These are phyloP conservation scores for Zalaria obscura DNA, from an alignment of 2,329 filamentous ascomycete species.

Conservation along the genomic window DNA sequence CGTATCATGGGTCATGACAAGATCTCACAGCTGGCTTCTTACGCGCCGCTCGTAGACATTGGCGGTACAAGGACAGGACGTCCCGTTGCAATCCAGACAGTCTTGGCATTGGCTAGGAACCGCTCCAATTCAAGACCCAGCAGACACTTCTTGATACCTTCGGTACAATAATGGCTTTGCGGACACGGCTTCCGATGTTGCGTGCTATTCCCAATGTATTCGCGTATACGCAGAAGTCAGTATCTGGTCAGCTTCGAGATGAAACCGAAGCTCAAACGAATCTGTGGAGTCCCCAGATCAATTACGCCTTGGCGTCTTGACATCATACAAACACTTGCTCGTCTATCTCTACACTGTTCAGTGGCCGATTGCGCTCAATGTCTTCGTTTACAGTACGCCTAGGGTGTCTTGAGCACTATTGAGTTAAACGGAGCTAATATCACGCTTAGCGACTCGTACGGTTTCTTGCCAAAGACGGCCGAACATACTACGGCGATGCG, in stretches of 20 bases:
- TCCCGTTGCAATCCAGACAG: conserved; percentile 84
- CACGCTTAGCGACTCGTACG: conserved; percentile 50
- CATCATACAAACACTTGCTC: too few species aligned
- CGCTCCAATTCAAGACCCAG: too few species aligned
- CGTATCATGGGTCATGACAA: conserved; percentile 3
- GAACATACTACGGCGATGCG: conserved; percentile 60
- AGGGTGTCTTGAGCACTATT: background rate
- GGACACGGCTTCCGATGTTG: too few species aligned
- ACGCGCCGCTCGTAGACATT: conserved; percentile 66
- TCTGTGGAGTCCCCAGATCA: too few species aligned
- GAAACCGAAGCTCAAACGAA: too few species aligned
- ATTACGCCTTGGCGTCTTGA: too few species aligned
- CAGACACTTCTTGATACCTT: too few species aligned
- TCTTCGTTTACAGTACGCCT: conserved; percentile 5
- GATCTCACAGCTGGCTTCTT: conserved; percentile 59
- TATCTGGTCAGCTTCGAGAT: too few species aligned
- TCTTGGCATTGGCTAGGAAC: conserved; percentile 22
- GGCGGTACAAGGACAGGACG: conserved; percentile 72
- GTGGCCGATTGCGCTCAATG: background rate
- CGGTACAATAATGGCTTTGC: too few species aligned
- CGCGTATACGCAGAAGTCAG: too few species aligned
- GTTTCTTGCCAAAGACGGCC: conserved; percentile 53
- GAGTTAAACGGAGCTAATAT: background rate
- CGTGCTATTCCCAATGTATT: too few species aligned
- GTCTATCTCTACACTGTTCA: background rate